phyloP scores from a whole-genome alignment of 2,329 filamentous ascomycete genomes.

The Escovopsis sp. region DNA sequence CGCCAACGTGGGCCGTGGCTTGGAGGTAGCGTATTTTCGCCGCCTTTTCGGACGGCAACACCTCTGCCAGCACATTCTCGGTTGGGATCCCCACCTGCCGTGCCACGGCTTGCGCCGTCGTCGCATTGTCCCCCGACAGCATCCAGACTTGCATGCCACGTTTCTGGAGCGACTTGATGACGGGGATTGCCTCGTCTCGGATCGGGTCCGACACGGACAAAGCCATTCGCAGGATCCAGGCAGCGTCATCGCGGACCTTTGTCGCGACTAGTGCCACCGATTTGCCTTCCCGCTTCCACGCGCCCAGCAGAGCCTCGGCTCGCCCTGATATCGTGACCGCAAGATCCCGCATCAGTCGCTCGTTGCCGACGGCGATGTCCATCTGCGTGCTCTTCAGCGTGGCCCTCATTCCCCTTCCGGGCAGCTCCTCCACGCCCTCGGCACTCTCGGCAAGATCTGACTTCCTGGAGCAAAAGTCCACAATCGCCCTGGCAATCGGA shows the following conservation, averaged over 20 bases:
- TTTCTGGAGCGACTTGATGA: constrained; percentile 49
- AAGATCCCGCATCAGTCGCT: constrained; percentile 46
- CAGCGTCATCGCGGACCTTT: constrained; percentile 11
- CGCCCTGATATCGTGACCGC: constrained; percentile 23
- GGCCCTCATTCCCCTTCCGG: constrained; percentile 57
- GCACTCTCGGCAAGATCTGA: constrained; percentile 18
- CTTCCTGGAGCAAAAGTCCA: constrained; percentile 39
- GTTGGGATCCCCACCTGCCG: constrained; percentile 57
- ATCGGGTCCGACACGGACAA: constrained; percentile 73
- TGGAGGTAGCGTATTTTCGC: constrained; percentile 53
- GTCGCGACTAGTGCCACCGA: constrained; percentile 47
- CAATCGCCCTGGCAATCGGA: constrained; percentile 57
- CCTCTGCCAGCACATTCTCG: constrained; percentile 69
- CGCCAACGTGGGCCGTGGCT: constrained; percentile 27
- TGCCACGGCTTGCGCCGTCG: constrained; percentile 70
- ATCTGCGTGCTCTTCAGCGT: constrained; percentile 26
- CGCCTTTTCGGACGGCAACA: constrained; percentile 72
- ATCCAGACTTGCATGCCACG: constrained; percentile 70
- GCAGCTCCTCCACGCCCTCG: constrained; percentile 45
- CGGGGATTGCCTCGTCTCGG: constrained; percentile 51
- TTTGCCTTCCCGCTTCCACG: constrained; percentile 49
- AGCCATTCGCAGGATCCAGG: constrained; percentile 43
- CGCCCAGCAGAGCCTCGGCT: constrained; percentile 25
- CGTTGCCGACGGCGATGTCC: constrained; percentile 56
- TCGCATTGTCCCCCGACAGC: constrained; percentile 82